Base-by-base conservation (phyloP, 202 grass and related monocot species). In the Setaria viridis region DNA sequence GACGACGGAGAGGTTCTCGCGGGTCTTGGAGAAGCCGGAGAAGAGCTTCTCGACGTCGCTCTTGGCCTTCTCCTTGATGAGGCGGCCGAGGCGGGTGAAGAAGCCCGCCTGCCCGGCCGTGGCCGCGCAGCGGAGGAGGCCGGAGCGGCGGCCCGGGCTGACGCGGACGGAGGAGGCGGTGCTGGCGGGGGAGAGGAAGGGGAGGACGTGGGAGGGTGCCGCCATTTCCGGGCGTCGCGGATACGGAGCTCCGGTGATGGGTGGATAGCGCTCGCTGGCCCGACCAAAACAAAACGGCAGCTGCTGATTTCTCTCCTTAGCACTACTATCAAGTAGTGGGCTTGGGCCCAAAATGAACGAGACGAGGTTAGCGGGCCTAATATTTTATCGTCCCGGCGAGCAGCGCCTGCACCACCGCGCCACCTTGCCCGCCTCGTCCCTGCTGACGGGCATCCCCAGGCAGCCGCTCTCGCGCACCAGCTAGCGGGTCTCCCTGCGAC, bases 21-120 rank as follows among this genome's bases (percentile, higher is more conserved):
- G 92, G 59, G 97, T 99, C 87, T 99, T 99, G 49, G 93, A 96
- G 81, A 99, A 99, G 56, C 97, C 97, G 41, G 97, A 96, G 91
- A 99, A 99, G 67, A 99, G 69, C 90, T 94, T 96, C 50, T 99
- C 93, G 71, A 99, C 93, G 82, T 99, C 96, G 90, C 96, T 99
- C 84, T 99, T 91, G 78, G 96, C 91, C 92, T 96, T 99, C 88
- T 96, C 93, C 91, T 93, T 96, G 82, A 99, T 99, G 68, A 99
- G 90, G 76, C 96, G 91, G 30, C 93, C 96, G 29, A 99, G 88
- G 62, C 93, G 84, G 33, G 80, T 91, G 93, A 99, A 99, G 91
- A 99, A 96, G 42, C 96, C 96, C 72, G 93, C 93, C 87, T 99
- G 93, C 0, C 93, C 96, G 1, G 93, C 91, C 3, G 91, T 85